phyloP scores from a whole-genome alignment of 106 monocot species.

The Phalaenopsis equestris region DNA sequence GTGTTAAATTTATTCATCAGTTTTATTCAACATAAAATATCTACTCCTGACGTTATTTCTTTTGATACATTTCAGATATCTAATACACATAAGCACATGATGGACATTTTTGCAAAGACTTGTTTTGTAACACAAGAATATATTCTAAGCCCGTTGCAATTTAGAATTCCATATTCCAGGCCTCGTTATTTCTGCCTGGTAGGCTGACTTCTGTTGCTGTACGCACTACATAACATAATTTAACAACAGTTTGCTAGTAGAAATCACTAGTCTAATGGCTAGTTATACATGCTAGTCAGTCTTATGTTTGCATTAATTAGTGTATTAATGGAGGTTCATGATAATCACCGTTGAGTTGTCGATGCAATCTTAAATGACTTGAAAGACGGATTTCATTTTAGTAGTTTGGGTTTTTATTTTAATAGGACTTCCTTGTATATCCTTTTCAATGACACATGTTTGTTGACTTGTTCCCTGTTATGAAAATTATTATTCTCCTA shows the following conservation, averaged over 20 bases:
- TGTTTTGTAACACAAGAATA: slow-evolving; percentile 72
- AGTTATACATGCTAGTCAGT: neutral
- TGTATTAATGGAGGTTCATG: neutral
- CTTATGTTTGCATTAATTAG: neutral
- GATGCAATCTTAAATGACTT: neutral
- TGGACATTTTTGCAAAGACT: slow-evolving; percentile 44
- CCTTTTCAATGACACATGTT: neutral
- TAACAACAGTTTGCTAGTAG: neutral
- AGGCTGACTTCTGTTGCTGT: slow-evolving; percentile 11
- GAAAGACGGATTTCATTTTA: neutral
- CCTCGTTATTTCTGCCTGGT: slow-evolving; percentile 97
- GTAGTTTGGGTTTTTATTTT: neutral
- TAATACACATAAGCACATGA: slow-evolving; percentile 71
- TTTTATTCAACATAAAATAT: neutral
- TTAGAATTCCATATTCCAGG: slow-evolving; percentile 90
- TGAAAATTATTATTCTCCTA: neutral
- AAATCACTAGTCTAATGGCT: neutral
- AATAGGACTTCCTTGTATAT: neutral
- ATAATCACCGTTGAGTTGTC: neutral
- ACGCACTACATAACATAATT: neutral
- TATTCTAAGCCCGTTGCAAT: slow-evolving; percentile 85
- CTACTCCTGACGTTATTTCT: neutral
- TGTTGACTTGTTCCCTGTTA: neutral
- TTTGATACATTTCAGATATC: slow-evolving; percentile 43
- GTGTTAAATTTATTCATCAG: neutral